phyloP scores from a whole-genome alignment of 306 rosid genomes.

The Malus orientalis region DNA sequence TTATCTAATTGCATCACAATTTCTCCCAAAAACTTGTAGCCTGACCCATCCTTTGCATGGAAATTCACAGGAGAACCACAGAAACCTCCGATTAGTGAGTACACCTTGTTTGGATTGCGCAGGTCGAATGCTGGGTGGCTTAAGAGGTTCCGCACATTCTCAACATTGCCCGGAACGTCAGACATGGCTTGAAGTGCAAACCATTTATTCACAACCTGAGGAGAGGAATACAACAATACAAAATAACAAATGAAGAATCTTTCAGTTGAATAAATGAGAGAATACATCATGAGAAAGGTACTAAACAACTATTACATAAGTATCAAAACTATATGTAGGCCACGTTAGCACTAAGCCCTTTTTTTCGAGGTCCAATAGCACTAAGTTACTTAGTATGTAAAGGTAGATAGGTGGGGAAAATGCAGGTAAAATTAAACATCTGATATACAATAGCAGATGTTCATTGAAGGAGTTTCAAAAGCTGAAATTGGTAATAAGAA shows the following conservation, averaged over 20 bases:
- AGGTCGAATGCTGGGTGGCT: constrained; percentile 84
- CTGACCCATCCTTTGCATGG: constrained; percentile 92
- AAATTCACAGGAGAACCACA: constrained; percentile 83
- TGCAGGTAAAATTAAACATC: neutral
- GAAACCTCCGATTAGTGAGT: constrained; percentile 93
- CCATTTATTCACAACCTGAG: constrained; percentile 95
- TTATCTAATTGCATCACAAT: constrained; percentile 72
- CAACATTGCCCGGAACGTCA: constrained; percentile 72
- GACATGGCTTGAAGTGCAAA: constrained; percentile 94
- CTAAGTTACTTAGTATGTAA: neutral
- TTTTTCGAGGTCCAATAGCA: neutral
- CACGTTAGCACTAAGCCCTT: neutral
- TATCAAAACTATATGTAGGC: neutral
- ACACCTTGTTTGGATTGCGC: constrained; percentile 94
- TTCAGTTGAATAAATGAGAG: neutral
- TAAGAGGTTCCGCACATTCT: constrained; percentile 65
- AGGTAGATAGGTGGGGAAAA: neutral
- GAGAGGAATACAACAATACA: neutral
- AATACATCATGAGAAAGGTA: neutral
- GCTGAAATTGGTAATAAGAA: neutral
- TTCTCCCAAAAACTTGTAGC: constrained; percentile 87
- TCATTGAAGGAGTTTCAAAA: neutral
- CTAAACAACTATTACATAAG: neutral
- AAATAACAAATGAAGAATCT: neutral
- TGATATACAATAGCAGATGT: neutral